Percentiles rank a stretch among this genome's conserved stretches.
These are phyloP conservation scores for Cochlearia excelsa DNA, from an alignment of 345 rosid genomes.

Conservation along the genomic window DNA sequence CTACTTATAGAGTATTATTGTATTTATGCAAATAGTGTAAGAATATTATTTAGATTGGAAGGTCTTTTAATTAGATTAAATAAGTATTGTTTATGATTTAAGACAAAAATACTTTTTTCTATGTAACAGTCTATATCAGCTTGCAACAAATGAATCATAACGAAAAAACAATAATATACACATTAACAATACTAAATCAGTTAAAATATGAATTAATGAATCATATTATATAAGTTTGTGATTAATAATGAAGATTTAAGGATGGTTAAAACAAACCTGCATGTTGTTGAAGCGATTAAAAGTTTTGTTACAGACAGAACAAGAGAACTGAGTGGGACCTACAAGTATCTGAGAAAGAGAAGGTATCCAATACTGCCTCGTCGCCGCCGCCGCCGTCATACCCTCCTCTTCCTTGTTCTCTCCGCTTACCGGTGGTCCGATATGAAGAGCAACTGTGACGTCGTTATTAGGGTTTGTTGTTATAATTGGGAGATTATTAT, in stretches of 20 bases:
- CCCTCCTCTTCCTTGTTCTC: conserved; percentile 42
- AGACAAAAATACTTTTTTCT: no score
- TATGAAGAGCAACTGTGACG: conserved; percentile 71
- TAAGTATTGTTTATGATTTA: no score
- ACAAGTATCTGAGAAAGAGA: conserved; percentile 81
- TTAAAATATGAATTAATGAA: not conserved
- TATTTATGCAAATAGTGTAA: not conserved
- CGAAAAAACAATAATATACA: no score
- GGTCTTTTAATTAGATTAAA: not conserved
- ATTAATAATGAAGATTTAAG: no score
- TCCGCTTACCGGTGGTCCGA: conserved; percentile 47
- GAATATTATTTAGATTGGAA: not conserved
- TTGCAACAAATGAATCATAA: no score
- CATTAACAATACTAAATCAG: no score
- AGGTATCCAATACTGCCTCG: conserved; percentile 82
- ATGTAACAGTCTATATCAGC: no score
- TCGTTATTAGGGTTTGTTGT: conserved; percentile 31
- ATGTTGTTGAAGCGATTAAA: conserved; percentile 90
- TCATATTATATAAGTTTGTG: no score
- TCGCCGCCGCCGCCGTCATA: conserved; percentile 22
- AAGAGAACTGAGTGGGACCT: conserved; percentile 94
- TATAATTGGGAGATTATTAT: not conserved
- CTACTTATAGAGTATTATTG: not conserved
- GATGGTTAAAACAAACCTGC: conserved; percentile 50
- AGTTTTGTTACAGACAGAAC: conserved; percentile 78